phyloP scores from a whole-genome alignment of 352 stramenopile species.

The Pythium biforme region DNA sequence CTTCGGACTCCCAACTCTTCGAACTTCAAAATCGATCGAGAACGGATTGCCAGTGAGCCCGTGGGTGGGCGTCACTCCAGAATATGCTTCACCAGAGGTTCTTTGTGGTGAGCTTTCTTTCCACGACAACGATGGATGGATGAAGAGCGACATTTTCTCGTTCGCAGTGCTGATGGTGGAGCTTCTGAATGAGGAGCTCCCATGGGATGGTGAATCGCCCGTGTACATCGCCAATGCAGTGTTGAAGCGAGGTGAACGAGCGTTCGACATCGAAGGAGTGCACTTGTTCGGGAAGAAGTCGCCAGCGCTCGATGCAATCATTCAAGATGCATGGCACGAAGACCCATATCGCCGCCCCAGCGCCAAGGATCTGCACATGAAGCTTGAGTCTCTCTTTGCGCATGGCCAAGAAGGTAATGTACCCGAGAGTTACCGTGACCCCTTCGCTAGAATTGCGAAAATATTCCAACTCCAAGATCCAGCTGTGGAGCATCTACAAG shows the following conservation, averaged over 20 bases:
- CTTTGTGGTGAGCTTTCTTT: conserved; percentile 4
- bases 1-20: conserved; percentile 13
- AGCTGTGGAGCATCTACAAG: background rate
- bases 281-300: background rate
- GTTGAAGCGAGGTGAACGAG: background rate
- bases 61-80: background rate
- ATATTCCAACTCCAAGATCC: background rate
- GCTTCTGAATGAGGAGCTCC: background rate
- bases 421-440: background rate
- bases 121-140: conserved; percentile 14
- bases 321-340: conserved; percentile 1
- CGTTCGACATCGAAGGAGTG: background rate
- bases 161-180: conserved; percentile 11
- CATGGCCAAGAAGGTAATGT: background rate
- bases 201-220: conserved; percentile 9
- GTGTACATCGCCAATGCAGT: background rate
- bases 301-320: background rate
- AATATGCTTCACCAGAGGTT: conserved; percentile 16
- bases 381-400: background rate
- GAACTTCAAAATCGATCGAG: background rate
- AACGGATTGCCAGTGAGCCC: background rate
- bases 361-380: background rate
- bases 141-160: conserved; percentile 18
- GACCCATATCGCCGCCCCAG: background rate
- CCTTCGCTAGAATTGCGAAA: background rate